These are phyloP conservation scores for Yamadazyma diddensiae DNA, from an alignment of 1,139 yeast species.

Conservation along the genomic window DNA sequence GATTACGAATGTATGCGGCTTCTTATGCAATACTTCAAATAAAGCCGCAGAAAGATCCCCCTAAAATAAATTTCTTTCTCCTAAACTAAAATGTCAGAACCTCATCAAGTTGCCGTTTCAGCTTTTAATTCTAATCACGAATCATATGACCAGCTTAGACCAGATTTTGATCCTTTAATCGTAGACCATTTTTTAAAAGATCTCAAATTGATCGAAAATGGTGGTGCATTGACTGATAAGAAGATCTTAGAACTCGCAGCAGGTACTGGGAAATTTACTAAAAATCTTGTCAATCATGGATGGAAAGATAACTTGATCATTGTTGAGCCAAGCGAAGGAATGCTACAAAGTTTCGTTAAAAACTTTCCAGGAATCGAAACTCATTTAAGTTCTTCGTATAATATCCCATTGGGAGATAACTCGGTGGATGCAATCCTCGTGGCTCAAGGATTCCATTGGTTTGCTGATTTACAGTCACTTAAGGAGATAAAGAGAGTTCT, in stretches of 20 bases:
- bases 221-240: conserved; percentile 20
- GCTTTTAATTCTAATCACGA: conserved; percentile 56
- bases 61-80: too few relatives aligned
- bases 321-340: conserved; percentile 61
- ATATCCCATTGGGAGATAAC: conserved; percentile 44
- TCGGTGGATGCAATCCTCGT: conserved; percentile 52
- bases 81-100: conserved; percentile 11
- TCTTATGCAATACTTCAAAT: too few relatives aligned
- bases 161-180: conserved; percentile 47
- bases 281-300: conserved; percentile 39
- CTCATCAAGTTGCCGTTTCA: conserved; percentile 34
- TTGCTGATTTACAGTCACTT: conserved; percentile 49
- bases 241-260: conserved; percentile 55
- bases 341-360: conserved; percentile 46
- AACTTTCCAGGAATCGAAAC: conserved; percentile 48
- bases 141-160: conserved; percentile 55
- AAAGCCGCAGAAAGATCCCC: too few relatives aligned
- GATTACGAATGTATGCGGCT: too few relatives aligned
- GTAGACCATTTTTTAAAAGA: conserved; percentile 45
- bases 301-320: conserved; percentile 38
- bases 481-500: conserved; percentile 53
- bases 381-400: conserved; percentile 44
- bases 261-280: conserved; percentile 68
- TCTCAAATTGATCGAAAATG: conserved; percentile 25
- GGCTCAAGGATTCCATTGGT: conserved; percentile 74